Evolutionary conservation across 1,284 basidiomycete species (phyloP).

Genomic region (Apiotrichum porosum): DNA sequence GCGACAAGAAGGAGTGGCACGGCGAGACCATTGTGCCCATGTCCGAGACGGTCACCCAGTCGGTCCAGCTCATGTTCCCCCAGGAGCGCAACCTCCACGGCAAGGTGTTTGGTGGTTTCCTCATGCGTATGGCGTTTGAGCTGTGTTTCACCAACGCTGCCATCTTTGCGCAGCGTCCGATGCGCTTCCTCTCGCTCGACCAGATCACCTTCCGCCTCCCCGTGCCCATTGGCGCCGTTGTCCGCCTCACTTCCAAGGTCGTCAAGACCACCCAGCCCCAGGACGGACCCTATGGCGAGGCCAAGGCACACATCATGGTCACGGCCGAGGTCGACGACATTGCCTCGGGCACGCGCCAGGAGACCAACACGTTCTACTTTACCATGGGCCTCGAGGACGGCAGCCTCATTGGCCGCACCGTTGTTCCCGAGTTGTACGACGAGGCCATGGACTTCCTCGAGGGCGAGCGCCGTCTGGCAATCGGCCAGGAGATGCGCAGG

Average conservation of each 20-base stretch:
- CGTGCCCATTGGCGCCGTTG: constrained; percentile 73
- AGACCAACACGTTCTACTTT: constrained; percentile 52
- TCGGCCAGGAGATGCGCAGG: constrained; percentile 46
- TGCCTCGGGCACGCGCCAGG: constrained; percentile 54
- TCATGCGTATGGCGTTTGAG: constrained; percentile 58
- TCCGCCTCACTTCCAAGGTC: constrained; percentile 65
- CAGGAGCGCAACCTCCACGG: constrained; percentile 79
- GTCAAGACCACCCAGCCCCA: constrained; percentile 42
- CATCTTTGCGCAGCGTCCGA: constrained; percentile 63
- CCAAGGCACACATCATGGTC: constrained; percentile 63
- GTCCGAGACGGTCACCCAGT: constrained; percentile 39
- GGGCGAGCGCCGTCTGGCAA: constrained; percentile 56
- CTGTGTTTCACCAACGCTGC: constrained; percentile 69
- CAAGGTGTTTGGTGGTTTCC: constrained; percentile 68
- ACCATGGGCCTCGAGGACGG: constrained; percentile 45
- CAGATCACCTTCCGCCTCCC: constrained; percentile 73
- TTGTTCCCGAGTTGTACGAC: constrained; percentile 58
- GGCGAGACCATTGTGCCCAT: constrained; percentile 41
- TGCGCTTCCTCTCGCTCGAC: constrained; percentile 71
- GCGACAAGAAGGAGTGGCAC: constrained; percentile 21
- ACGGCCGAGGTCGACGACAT: constrained; percentile 71
- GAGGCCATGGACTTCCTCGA: constrained; percentile 80
- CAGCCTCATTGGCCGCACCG: constrained; percentile 52
- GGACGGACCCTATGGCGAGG: constrained; percentile 26
- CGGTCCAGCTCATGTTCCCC: constrained; percentile 64